Conservation (phyloP, 768 basidiomycete species). For the Epithele typhae region DNA sequence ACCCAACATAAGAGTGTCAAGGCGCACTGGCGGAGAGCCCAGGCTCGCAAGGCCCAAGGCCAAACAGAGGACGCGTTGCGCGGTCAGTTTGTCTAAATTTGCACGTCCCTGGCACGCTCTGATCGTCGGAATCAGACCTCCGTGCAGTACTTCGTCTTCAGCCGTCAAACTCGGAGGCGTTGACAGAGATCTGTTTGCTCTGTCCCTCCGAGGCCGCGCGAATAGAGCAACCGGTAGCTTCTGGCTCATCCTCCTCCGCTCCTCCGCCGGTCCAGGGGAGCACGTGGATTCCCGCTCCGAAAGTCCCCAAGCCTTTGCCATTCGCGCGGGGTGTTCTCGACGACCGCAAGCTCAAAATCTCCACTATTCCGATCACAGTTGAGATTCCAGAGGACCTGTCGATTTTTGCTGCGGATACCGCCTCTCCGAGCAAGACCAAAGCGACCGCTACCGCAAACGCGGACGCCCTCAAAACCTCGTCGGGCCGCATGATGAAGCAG, state of each 20-base stretch:
- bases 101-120: not conserved
- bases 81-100: slow-evolving; percentile 45
- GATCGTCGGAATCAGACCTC: slow-evolving; percentile 39
- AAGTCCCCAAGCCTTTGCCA: slow-evolving; percentile 43
- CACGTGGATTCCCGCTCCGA: slow-evolving; percentile 34
- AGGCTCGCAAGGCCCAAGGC: slow-evolving; percentile 58
- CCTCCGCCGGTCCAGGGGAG: not conserved
- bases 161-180: slow-evolving; percentile 59
- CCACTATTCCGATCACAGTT: slow-evolving; percentile 40
- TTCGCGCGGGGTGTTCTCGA: slow-evolving; percentile 50
- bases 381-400: slow-evolving; percentile 25
- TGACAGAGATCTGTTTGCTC: slow-evolving; percentile 48
- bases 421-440: too few relatives aligned
- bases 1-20: slow-evolving; percentile 64
- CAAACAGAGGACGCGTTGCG: slow-evolving; percentile 53
- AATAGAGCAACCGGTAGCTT: not conserved
- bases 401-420: slow-evolving; percentile 17
- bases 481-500: slow-evolving; percentile 24
- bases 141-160: slow-evolving; percentile 58
- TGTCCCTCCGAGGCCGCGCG: slow-evolving; percentile 17
- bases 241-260: slow-evolving; percentile 25
- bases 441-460: too few relatives aligned
- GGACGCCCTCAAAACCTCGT: slow-evolving; percentile 18
- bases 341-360: slow-evolving; percentile 49
- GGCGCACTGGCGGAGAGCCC: slow-evolving; percentile 66